Percentiles rank a stretch among this genome's conserved stretches.
Conservation (phyloP, 2,329 filamentous ascomycete genomes). For the Karstenula rhodostoma region DNA sequence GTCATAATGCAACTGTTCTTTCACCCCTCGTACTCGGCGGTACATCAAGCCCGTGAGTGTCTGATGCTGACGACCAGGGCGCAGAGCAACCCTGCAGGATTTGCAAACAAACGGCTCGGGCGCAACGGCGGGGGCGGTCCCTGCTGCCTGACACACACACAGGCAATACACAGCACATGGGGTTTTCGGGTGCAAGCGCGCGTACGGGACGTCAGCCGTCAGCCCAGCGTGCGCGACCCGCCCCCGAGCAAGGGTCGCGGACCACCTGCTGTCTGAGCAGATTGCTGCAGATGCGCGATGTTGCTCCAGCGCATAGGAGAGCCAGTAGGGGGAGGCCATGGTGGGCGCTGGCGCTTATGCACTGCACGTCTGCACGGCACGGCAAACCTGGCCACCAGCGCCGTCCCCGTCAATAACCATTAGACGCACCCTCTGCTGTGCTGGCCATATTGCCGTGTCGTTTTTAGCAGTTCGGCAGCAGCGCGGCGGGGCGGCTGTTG, state of each 20-base stretch:
- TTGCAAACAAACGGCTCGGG: constrained; percentile 22
- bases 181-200: constrained; percentile 25
- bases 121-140: constrained; percentile 18
- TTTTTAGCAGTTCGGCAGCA: constrained; percentile 25
- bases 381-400: constrained; percentile 25
- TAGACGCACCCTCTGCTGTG: constrained; percentile 41
- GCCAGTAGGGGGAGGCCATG: neutral
- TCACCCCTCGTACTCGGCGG: constrained; percentile 16
- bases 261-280: constrained; percentile 15
- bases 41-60: constrained; percentile 12
- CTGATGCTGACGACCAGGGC: constrained; percentile 20
- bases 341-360: constrained; percentile 10
- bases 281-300: constrained; percentile 21
- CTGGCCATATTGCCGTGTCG: constrained; percentile 32
- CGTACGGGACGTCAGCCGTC: constrained; percentile 20
- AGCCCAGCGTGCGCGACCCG: constrained; percentile 21
- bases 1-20: constrained; percentile 22
- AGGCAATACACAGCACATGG: constrained; percentile 17
- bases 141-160: constrained; percentile 5
- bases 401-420: constrained; percentile 21
- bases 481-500: constrained; percentile 32
- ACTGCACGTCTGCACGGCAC: constrained; percentile 27
- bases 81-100: constrained; percentile 3
- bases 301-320: constrained; percentile 3
- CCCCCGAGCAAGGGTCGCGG: constrained; percentile 17